Evolutionary conservation across 768 basidiomycete species (phyloP).

Genomic region (Rubroboletus pulcherrimus): DNA sequence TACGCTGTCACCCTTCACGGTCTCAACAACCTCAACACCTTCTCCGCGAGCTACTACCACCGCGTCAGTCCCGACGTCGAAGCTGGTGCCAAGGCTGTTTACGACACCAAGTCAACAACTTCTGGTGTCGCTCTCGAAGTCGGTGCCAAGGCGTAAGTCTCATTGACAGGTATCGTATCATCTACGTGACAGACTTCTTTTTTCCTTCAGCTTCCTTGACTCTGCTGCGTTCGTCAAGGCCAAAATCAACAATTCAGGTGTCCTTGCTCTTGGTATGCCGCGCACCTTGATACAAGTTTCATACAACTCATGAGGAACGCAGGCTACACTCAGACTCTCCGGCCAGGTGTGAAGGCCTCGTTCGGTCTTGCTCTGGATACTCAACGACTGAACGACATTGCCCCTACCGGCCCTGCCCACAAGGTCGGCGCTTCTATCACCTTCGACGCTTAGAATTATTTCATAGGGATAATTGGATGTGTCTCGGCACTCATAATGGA

Average conservation of each 20-base stretch:
- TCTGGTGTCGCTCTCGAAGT: conserved; percentile 89
- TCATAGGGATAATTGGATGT: conserved; percentile 20
- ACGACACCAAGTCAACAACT: conserved; percentile 88
- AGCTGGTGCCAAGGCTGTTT: conserved; percentile 94
- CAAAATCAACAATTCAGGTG: conserved; percentile 96
- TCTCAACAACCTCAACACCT: conserved; percentile 90
- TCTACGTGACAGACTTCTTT: not conserved
- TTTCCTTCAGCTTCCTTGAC: conserved; percentile 65
- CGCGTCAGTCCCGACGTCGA: conserved; percentile 87
- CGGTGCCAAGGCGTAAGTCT: conserved; percentile 85
- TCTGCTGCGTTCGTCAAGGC: conserved; percentile 91
- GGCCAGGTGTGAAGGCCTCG: conserved; percentile 87
- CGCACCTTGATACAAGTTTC: not conserved
- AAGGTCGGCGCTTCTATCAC: conserved; percentile 77
- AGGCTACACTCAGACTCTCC: conserved; percentile 92
- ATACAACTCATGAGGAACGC: conserved; percentile 11
- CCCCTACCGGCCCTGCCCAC: conserved; percentile 66
- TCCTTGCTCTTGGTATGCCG: conserved; percentile 71
- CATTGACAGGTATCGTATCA: not conserved
- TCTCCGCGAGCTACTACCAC: conserved; percentile 98
- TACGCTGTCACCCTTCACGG: conserved; percentile 94
- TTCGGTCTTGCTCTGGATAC: conserved; percentile 97
- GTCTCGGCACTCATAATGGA: conserved; percentile 13
- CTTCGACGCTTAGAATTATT: conserved; percentile 59
- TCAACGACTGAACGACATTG: conserved; percentile 77